Evolutionary conservation across 2,329 filamentous ascomycete genomes (phyloP).

Genomic region (Talaromyces funiculosus): DNA sequence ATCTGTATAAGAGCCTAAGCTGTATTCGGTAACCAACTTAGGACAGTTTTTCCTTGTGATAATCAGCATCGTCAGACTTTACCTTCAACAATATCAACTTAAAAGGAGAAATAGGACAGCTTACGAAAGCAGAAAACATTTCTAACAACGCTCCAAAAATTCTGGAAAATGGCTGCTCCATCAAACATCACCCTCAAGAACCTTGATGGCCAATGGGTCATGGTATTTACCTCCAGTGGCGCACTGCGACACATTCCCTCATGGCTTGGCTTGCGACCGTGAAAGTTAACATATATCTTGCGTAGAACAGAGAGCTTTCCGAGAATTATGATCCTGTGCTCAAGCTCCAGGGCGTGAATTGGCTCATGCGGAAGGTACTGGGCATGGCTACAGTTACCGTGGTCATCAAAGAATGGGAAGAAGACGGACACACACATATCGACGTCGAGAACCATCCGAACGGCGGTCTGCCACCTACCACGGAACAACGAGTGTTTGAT

Average conservation of each 20-base stretch:
- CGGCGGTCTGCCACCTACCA: not conserved
- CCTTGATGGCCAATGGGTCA: not conserved
- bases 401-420: not conserved
- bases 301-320: not conserved
- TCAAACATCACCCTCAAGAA: not conserved
- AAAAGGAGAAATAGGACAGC: not conserved
- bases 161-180: not conserved
- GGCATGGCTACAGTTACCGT: not conserved
- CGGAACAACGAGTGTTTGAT: not conserved
- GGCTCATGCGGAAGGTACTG: constrained; percentile 3
- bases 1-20: not conserved
- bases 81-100: not conserved
- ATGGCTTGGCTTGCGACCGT: not conserved
- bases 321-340: not conserved
- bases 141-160: not conserved
- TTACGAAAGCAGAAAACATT: not conserved
- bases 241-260: not conserved
- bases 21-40: not conserved
- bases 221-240: not conserved
- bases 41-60: not conserved
- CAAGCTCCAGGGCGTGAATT: constrained; percentile 1
- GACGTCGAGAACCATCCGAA: not conserved
- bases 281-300: not conserved
- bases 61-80: not conserved
- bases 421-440: not conserved